Percentiles rank a stretch among this genome's conserved stretches.
These are phyloP conservation scores for Pterocarpus santalinus DNA, from an alignment of 306 rosid genomes.

Conservation along the genomic window DNA sequence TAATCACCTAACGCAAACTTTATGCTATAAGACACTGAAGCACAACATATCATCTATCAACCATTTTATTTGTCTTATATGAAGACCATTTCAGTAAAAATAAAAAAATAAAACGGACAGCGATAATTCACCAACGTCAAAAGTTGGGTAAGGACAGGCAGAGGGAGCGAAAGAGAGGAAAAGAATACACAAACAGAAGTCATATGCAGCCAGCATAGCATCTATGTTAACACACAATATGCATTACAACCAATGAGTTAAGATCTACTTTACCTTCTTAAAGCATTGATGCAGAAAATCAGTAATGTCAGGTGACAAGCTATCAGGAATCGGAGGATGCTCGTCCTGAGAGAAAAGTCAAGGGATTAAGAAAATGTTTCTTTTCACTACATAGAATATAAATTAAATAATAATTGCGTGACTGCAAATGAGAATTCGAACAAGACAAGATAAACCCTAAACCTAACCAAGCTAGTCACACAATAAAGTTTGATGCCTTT, in stretches of 20 bases:
- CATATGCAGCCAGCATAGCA: slow-evolving; percentile 28
- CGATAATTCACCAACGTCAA: background rate
- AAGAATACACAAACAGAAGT: slow-evolving; percentile 9
- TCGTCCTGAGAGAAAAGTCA: slow-evolving; percentile 75
- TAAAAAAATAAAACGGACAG: background rate
- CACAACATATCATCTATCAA: too few relatives aligned
- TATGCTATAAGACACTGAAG: too few relatives aligned
- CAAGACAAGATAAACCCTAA: slow-evolving; percentile 4
- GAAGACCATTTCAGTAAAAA: too few relatives aligned
- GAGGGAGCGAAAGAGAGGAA: slow-evolving; percentile 5
- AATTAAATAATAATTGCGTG: slow-evolving; percentile 7
- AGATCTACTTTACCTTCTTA: slow-evolving; percentile 79
- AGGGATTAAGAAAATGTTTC: slow-evolving; percentile 13
- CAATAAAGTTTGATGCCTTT: slow-evolving; percentile 31
- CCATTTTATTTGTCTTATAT: too few relatives aligned
- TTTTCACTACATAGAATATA: slow-evolving; percentile 7
- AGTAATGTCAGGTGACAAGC: slow-evolving; percentile 90
- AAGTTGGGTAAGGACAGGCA: slow-evolving; percentile 1
- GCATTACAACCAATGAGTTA: slow-evolving; percentile 33
- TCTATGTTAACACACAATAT: slow-evolving; percentile 18
- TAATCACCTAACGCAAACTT: background rate
- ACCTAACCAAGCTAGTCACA: slow-evolving; percentile 3
- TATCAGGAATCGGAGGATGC: slow-evolving; percentile 96
- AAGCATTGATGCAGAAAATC: slow-evolving; percentile 98
- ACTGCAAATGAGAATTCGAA: slow-evolving; percentile 37